Conservation (phyloP, 768 basidiomycete genomes). For the Suillus paluster region DNA sequence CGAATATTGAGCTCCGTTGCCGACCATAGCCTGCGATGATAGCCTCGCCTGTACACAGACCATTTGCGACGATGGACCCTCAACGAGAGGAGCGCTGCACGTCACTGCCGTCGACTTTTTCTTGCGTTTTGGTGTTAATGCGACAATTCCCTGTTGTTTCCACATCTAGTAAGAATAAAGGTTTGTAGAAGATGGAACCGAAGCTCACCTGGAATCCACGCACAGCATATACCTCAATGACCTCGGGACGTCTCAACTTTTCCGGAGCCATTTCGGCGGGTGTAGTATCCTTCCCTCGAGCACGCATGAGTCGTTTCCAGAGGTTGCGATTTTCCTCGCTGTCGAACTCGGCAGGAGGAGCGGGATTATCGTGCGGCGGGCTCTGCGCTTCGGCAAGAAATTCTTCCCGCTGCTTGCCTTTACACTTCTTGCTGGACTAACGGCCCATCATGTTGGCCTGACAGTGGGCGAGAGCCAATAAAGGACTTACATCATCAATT, state of each 20-base stretch:
- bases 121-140: not conserved
- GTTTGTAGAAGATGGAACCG: too few relatives aligned
- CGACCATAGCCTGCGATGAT: not conserved
- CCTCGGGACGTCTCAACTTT: not conserved
- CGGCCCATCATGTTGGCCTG: not conserved
- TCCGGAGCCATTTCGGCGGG: not conserved
- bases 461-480: not conserved
- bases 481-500: not conserved
- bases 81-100: not conserved
- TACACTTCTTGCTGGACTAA: not conserved
- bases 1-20: too few relatives aligned
- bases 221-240: not conserved
- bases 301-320: not conserved
- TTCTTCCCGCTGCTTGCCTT: not conserved
- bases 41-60: not conserved
- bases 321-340: not conserved
- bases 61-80: not conserved
- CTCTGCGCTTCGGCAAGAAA: not conserved
- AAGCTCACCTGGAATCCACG: not conserved
- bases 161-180: not conserved
- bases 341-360: not conserved
- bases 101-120: not conserved
- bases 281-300: not conserved
- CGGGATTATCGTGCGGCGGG: not conserved
- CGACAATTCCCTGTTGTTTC: not conserved